Conservation (phyloP, 179 eudicot genomes). For the Drosera spatulata region DNA sequence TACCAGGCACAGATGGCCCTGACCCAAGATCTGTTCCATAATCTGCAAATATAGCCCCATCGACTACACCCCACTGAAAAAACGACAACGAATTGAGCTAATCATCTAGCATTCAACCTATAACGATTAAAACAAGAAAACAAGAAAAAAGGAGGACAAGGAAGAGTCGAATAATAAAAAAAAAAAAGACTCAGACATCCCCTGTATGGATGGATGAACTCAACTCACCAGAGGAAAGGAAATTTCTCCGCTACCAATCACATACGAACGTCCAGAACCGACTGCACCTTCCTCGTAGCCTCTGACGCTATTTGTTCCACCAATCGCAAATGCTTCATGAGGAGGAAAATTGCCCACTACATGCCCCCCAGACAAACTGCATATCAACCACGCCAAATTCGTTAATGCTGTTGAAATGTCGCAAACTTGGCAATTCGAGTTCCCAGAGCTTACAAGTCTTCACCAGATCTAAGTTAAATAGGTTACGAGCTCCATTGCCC, state of each 20-base stretch:
- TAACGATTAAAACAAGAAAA: too few species aligned
- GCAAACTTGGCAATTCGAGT: not conserved
- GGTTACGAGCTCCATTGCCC: too few species aligned
- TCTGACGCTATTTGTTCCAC: constrained; percentile 98
- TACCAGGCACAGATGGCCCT: constrained; percentile 83
- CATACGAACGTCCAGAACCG: constrained; percentile 86
- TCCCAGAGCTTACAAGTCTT: not conserved
- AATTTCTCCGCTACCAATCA: constrained; percentile 88
- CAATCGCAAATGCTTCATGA: constrained; percentile 97
- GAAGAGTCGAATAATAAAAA: not conserved
- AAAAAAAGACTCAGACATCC: not conserved
- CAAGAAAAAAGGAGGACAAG: too few species aligned
- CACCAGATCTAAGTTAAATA: too few species aligned
- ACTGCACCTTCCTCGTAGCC: constrained; percentile 99
- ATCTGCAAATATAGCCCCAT: constrained; percentile 87
- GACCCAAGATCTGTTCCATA: constrained; percentile 98
- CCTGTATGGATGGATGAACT: not conserved
- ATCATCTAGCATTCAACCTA: too few species aligned
- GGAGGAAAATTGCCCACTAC: constrained; percentile 95
- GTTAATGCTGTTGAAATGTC: not conserved
- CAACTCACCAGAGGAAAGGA: constrained; percentile 85
- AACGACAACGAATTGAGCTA: too few species aligned
- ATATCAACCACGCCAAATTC: not conserved
- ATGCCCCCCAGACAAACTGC: constrained; percentile 89
- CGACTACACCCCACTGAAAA: constrained; percentile 71